Conservation (phyloP, 208 protist genomes). For the Leishmania major region DNA sequence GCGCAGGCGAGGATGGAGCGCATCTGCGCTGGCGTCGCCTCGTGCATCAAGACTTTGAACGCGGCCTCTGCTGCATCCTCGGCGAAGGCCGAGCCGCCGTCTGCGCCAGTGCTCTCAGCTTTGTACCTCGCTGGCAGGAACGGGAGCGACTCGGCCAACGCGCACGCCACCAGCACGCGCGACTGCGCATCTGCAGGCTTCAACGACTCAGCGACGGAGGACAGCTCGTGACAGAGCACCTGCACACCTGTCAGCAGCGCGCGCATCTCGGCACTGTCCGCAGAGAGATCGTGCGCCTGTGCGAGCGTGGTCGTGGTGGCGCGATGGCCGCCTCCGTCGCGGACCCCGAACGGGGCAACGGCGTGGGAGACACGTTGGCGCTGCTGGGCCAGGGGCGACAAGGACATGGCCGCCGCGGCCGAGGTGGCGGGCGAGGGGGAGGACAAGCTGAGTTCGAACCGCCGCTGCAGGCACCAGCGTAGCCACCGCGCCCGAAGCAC, state of each 20-base stretch:
- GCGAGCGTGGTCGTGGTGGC: not conserved
- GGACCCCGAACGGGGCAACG: not conserved
- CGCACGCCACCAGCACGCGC: constrained; percentile 21
- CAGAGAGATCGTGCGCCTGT: not conserved
- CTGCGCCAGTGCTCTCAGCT: not conserved
- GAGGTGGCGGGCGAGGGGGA: not conserved
- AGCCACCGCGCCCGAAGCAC: constrained; percentile 34
- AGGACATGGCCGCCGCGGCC: not conserved
- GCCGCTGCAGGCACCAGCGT: constrained; percentile 31
- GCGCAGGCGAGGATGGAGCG: constrained; percentile 5
- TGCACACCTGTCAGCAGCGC: constrained; percentile 9
- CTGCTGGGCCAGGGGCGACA: not conserved
- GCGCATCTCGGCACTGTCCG: constrained; percentile 17
- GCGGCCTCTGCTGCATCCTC: constrained; percentile 21
- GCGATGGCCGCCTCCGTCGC: not conserved
- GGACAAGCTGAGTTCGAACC: constrained; percentile 8
- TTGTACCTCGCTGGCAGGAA: constrained; percentile 26
- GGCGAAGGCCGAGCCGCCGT: constrained; percentile 3
- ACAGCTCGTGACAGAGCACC: constrained; percentile 11
- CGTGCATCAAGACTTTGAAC: constrained; percentile 20
- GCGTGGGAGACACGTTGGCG: not conserved
- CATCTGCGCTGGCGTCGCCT: constrained; percentile 19
- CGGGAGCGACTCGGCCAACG: constrained; percentile 20
- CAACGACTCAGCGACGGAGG: not conserved
- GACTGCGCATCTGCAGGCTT: not conserved